A percentile compares a stretch with the other conserved stretches of the same genome.
Evolutionary conservation across 305 asterid species (phyloP).

Genomic region (Solanum aculeatissimum): DNA sequence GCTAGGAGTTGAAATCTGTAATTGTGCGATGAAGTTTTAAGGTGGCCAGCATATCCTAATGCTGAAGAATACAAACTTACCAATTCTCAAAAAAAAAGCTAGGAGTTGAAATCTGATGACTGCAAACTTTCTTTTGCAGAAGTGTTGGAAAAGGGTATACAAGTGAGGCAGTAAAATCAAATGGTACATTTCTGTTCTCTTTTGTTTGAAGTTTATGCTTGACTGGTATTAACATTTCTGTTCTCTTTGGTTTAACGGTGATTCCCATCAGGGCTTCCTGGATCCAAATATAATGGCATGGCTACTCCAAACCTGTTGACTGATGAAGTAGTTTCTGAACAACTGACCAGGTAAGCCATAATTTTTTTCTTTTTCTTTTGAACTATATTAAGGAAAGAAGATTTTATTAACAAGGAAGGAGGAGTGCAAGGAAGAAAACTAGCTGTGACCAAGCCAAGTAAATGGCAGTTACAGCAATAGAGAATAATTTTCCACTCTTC

Average conservation of each 20-base stretch:
- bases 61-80: too few species aligned
- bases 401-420: neutral
- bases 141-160: neutral
- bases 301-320: slow-evolving; percentile 37
- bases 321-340: slow-evolving; percentile 94
- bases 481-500: neutral
- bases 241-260: neutral
- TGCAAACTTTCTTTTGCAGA: slow-evolving; percentile 3
- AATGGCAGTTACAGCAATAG: neutral
- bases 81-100: too few species aligned
- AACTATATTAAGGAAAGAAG: neutral
- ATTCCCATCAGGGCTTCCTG: neutral
- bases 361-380: neutral
- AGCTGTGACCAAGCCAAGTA: neutral
- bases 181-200: slow-evolving; percentile 5
- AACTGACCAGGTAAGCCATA: slow-evolving; percentile 62
- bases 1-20: neutral
- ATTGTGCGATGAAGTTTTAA: too few species aligned
- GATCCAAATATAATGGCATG: neutral
- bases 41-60: too few species aligned
- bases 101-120: neutral
- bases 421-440: neutral
- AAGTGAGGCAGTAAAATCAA: slow-evolving; percentile 2
- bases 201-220: neutral
- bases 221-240: neutral